Evolutionary conservation across 768 basidiomycete genomes (phyloP), one percentile per base, ranked within the genome.

Genomic region (Gloeophyllum trabeum): DNA sequence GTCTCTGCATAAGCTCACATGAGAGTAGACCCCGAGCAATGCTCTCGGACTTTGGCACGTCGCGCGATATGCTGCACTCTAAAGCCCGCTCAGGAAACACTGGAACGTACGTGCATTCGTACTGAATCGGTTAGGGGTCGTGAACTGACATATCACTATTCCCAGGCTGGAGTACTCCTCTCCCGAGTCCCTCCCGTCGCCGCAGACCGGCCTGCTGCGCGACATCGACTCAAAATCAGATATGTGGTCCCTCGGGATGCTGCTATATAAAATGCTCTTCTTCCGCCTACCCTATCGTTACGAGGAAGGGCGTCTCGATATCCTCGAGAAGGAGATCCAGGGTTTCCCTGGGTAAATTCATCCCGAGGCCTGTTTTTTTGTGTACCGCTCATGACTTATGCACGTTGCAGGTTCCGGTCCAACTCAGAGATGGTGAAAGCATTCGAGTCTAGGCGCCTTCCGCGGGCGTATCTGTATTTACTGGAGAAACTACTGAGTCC

Each of bases 171-270:
- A 94, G 64, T 93, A 86, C 52, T 75, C 84, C 12, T 79, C 90
- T 0, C 94, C 93, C 0, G 94, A 97, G 57, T 85, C 88, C 0
- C 67, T 98, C 1, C 77, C 79, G 2, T 75, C 77, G 0, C 77
- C 74, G 12, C 60, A 65, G 4, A 81, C 76, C 0, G 86, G 87
- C 0, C 59, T 70, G 18, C 74, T 86, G 5, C 68, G 65, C 5
- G 79, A 84, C 36, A 70, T 89, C 2, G 83, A 88, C 52, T 88
- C 89, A 0, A 92, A 92, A 54, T 75, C 86, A 3, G 93, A 98
- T 55, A 91, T 96, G 80, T 98, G 94, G 93, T 89, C 88, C 4
- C 69, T 98, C 13, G 93, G 93, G 48, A 91, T 98, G 84, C 88
- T 98, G 43, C 69, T 98, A 14, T 81, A 97, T 65, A 93, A 91